Evolutionary conservation across 2,329 filamentous ascomycete genomes (phyloP), one percentile per base, ranked within the genome.

Genomic region (Ophiosphaerella korrae): DNA sequence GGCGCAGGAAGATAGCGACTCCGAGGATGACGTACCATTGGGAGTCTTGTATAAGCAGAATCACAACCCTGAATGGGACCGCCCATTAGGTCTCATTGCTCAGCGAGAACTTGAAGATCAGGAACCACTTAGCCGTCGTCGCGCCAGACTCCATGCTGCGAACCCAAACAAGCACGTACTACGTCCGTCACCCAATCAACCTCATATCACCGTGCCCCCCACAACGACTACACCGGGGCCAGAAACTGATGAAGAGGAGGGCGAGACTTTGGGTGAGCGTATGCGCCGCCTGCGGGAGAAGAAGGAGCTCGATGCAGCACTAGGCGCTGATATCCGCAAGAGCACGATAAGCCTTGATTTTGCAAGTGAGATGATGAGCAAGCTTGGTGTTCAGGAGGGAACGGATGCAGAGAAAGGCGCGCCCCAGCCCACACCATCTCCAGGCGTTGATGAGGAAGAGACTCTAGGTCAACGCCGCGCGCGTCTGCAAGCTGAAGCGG

Each of bases 51-150:
- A 84, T 62, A 73, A 73, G 39, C 74, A 78, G 46, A 55, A 72
- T 52, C 43, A 64, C 64, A 62, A 41, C 39, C 57, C 45, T 7
- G 76, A 74, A 66, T 86, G 57, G 81, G 86, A 74, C 75, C 85
- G 78, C 9, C 89, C 89, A 0, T 72, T 91, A 5, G 90, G 90
- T 4, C 73, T 94, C 48, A 87, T 94, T 79, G 89, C 95, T 68
- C 86, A 85, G 63, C 86, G 90, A 40, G 88, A 95, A 52, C 77
- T 94, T 58, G 94, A 99, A 70, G 94, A 99, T 65, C 94, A 92
- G 48, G 94, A 97, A 70, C 92, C 94, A 0, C 78, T 97, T 16
- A 92, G 88, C 63, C 82, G 82, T 34, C 87, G 92, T 2, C 85
- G 90, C 41, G 88, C 88, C 35, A 83, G 92, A 48, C 80, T 97